Conservation (phyloP, 2,329 filamentous ascomycete species). For the Ophiostoma novo-ulmi region DNA sequence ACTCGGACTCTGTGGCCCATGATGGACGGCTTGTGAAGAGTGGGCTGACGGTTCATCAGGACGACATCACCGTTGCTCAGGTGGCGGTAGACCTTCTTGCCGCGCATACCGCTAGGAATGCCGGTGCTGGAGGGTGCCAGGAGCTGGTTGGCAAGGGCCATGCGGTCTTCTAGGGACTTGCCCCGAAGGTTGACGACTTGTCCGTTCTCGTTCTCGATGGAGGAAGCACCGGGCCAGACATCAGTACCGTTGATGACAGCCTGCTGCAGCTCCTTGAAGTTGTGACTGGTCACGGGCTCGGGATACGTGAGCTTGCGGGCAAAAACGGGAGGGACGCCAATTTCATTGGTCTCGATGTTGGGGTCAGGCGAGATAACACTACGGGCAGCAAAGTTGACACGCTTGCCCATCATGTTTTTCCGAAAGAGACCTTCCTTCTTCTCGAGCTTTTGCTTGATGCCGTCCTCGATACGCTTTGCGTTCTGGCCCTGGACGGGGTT, state of each 20-base stretch:
- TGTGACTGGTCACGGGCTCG: constrained; percentile 94
- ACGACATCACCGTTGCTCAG: constrained; percentile 95
- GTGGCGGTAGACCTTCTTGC: constrained; percentile 96
- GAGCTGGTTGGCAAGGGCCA: constrained; percentile 86
- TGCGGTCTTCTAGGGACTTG: constrained; percentile 82
- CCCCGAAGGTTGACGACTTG: constrained; percentile 82
- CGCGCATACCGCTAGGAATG: constrained; percentile 67
- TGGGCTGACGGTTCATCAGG: constrained; percentile 97
- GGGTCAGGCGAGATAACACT: constrained; percentile 98
- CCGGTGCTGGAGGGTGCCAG: constrained; percentile 75
- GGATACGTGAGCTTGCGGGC: constrained; percentile 94
- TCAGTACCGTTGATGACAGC: constrained; percentile 92
- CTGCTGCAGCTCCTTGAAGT: constrained; percentile 91
- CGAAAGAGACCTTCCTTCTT: constrained; percentile 98
- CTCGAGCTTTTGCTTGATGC: constrained; percentile 95
- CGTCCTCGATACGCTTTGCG: constrained; percentile 75
- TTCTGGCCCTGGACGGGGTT: constrained; percentile 76
- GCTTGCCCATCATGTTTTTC: constrained; percentile 99
- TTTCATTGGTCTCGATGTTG: constrained; percentile 98
- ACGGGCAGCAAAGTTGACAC: constrained; percentile 95
- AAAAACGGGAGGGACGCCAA: constrained; percentile 96
- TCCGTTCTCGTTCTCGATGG: constrained; percentile 93
- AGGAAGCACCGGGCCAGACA: constrained; percentile 88
- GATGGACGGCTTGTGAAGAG: constrained; percentile 96
- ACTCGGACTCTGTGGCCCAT: constrained; percentile 96